These are phyloP conservation scores for Eragrostis curvula DNA, from an alignment of 176 grass and related monocot genomes.

Conservation along the genomic window DNA sequence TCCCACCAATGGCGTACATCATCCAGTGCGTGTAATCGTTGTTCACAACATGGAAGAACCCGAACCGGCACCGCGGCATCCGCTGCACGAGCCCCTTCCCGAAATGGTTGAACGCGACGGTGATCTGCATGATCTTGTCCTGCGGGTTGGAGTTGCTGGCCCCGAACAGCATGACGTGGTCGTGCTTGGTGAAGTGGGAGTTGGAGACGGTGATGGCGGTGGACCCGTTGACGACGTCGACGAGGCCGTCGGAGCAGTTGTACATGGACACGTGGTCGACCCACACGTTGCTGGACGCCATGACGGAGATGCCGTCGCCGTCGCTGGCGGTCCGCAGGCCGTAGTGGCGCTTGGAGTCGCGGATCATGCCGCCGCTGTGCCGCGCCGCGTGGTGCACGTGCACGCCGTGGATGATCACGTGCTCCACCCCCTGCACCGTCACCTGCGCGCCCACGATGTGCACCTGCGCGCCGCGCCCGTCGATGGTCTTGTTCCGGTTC, in stretches of 20 bases:
- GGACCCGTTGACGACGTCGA: slow-evolving; percentile 70
- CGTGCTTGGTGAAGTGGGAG: slow-evolving; percentile 74
- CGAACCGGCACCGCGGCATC: slow-evolving; percentile 71
- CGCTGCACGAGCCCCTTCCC: slow-evolving; percentile 84
- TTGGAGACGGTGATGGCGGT: slow-evolving; percentile 89
- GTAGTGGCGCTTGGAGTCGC: slow-evolving; percentile 51
- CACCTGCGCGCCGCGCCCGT: slow-evolving; percentile 75
- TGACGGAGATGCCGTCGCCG: slow-evolving; percentile 72
- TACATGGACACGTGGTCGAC: slow-evolving; percentile 81
- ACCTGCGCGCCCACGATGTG: slow-evolving; percentile 69
- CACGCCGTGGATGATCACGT: slow-evolving; percentile 76
- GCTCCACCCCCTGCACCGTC: slow-evolving; percentile 55
- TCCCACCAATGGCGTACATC: slow-evolving; percentile 91
- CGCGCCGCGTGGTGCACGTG: slow-evolving; percentile 60
- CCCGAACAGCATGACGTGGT: slow-evolving; percentile 84
- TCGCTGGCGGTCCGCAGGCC: slow-evolving; percentile 54
- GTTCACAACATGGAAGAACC: slow-evolving; percentile 89
- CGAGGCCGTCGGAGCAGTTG: slow-evolving; percentile 69
- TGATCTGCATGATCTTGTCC: slow-evolving; percentile 75
- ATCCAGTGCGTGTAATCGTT: slow-evolving; percentile 95
- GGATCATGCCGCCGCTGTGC: slow-evolving; percentile 57
- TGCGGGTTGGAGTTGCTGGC: slow-evolving; percentile 55
- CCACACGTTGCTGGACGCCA: slow-evolving; percentile 62
- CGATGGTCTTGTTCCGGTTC: slow-evolving; percentile 71
- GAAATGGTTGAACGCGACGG: slow-evolving; percentile 92